phyloP scores from a whole-genome alignment of 2,329 filamentous ascomycete genomes.

The Taxawa tesnikishii region DNA sequence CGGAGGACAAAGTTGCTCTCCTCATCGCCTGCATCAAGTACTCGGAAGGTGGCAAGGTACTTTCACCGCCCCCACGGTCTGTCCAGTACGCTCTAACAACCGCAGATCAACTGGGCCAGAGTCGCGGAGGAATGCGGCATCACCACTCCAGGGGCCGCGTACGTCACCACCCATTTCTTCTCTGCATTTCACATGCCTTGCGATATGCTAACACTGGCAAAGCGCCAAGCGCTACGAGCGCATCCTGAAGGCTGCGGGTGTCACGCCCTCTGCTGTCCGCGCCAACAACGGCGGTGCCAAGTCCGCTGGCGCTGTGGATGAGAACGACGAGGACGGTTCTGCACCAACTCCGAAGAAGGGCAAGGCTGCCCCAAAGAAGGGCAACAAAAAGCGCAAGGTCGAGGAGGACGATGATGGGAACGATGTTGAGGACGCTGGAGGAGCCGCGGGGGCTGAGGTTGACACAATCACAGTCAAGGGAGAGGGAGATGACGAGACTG shows the following conservation, averaged over 20 bases:
- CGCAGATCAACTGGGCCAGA: conserved; percentile 50
- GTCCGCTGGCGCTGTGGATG: no score
- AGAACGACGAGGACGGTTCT: no score
- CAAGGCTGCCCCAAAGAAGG: conserved; percentile 7
- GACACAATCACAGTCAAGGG: no score
- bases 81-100: no score
- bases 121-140: conserved; percentile 54
- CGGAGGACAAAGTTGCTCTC: conserved; percentile 51
- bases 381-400: conserved; percentile 7
- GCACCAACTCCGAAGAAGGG: conserved; percentile 5
- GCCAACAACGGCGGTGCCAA: no score
- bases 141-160: conserved; percentile 58
- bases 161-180: conserved; percentile 26
- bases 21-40: conserved; percentile 53
- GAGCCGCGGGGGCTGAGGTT: no score
- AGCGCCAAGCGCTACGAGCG: conserved; percentile 59
- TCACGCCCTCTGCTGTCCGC: conserved; percentile 21
- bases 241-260: conserved; percentile 47
- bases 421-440: conserved; percentile 3
- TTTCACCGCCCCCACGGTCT: no score
- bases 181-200: conserved; percentile 2
- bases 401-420: conserved; percentile 3
- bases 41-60: conserved; percentile 45
- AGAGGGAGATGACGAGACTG: no score
- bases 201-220: conserved; percentile 6